Conservation (phyloP, 805 yeast species). For the Schizosaccharomyces lindneri region DNA sequence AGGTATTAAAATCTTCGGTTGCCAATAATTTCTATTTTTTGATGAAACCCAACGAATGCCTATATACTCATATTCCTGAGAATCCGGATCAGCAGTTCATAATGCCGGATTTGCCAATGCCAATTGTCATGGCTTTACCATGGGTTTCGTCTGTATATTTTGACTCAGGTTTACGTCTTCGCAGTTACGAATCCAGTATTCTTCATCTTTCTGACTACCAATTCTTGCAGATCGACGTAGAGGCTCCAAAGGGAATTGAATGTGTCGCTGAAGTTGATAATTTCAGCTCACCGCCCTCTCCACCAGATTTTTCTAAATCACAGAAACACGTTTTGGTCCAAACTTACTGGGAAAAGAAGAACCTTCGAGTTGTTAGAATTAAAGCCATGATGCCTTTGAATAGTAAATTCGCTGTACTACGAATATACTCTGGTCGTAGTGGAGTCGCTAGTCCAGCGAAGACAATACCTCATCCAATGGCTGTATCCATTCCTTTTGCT, state of each 20-base stretch:
- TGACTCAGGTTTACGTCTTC: constrained; percentile 29
- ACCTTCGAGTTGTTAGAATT: constrained; percentile 41
- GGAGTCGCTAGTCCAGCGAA: constrained; percentile 15
- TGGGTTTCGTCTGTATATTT: constrained; percentile 66
- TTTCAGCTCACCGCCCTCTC: constrained; percentile 12
- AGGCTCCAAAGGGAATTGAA: constrained; percentile 47
- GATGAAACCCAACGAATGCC: constrained; percentile 44
- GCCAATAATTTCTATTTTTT: constrained; percentile 46
- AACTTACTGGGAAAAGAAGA: constrained; percentile 35
- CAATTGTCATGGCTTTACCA: constrained; percentile 58
- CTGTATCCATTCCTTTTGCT: constrained; percentile 12
- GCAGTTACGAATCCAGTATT: constrained; percentile 52
- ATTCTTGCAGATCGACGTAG: constrained; percentile 50
- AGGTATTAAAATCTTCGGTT: constrained; percentile 15
- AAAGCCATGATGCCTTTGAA: constrained; percentile 59
- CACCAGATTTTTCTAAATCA: constrained; percentile 9
- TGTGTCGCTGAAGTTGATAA: constrained; percentile 26
- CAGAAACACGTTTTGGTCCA: constrained; percentile 48
- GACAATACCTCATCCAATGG: constrained; percentile 12
- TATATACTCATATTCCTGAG: constrained; percentile 71
- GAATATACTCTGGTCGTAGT: constrained; percentile 45
- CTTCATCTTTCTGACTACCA: constrained; percentile 53
- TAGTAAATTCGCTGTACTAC: constrained; percentile 44
- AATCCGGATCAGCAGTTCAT: constrained; percentile 63
- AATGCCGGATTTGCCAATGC: constrained; percentile 57